Base-by-base conservation (phyloP, 1,139 yeast species). In the Pichia sp. region DNA sequence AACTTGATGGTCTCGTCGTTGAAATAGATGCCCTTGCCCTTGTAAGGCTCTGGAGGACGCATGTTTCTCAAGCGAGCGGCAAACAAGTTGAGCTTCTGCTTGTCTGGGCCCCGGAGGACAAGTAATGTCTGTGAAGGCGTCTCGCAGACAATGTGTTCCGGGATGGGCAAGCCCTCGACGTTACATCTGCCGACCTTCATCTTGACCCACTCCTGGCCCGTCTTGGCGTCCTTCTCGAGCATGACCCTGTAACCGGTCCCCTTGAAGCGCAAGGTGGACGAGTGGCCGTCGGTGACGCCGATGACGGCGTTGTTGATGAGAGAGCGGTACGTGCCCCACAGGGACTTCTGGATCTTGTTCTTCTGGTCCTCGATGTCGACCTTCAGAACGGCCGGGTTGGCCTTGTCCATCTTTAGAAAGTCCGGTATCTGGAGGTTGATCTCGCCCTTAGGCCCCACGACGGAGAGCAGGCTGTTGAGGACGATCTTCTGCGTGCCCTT, bases 161-260 rank as follows among this genome's bases (percentile, higher is more conserved):
- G 99, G 45, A 93, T 79, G 36, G 74, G 73, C 43, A 83, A 73
- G 8, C 83, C 80, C 65, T 83, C 84, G 56, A 87, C 79, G 60
- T 83, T 82, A 51, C 96, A 91, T 60, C 87, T 88, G 38, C 98
- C 98, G 33, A 90, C 86, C 67, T 92, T 89, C 69, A 91, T 78
- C 52, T 82, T 79, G 16, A 91, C 85, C 66, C 79, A 77, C 58
- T 81, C 78, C 52, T 76, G 76, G 9, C 89, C 89, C 41, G 77
- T 75, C 33, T 77, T 73, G 20, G 44, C 47, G 30, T 56, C 55
- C 48, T 75, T 73, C 49, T 76, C 79, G 60, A 85, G 86, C 51
- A 88, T 72, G 3, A 96, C 97, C 72, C 98, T 84, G 78, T 89
- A 95, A 68, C 99, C 99, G 16, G 98, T 93, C 62, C 99, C 99